A percentile compares a stretch with the other conserved stretches of the same genome.
phyloP scores from a whole-genome alignment of 2,329 filamentous ascomycete genomes.

The Ophiostoma quercus region DNA sequence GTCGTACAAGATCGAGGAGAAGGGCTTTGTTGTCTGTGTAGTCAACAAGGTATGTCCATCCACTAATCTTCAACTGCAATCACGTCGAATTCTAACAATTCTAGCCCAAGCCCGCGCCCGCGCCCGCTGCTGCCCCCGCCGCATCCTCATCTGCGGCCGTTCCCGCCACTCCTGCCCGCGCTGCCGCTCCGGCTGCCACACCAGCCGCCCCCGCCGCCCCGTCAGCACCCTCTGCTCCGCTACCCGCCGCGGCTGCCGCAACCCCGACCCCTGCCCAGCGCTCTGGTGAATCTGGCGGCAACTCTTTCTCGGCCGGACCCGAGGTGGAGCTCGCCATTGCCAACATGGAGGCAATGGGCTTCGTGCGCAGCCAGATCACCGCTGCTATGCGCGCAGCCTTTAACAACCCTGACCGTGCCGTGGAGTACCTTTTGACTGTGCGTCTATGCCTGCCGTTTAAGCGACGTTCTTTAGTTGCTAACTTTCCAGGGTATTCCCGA shows the following conservation, averaged over 20 bases:
- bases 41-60: constrained; percentile 71
- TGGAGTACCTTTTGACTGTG: constrained; percentile 89
- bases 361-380: constrained; percentile 81
- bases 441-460: constrained; percentile 35
- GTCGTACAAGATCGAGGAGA: constrained; percentile 98
- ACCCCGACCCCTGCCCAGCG: constrained; percentile 50
- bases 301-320: constrained; percentile 70
- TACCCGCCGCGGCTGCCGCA: constrained; percentile 27
- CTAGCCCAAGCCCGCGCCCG: constrained; percentile 66
- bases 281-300: constrained; percentile 34
- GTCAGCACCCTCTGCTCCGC: constrained; percentile 42
- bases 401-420: constrained; percentile 93
- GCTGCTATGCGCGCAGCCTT: constrained; percentile 93
- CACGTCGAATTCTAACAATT: background rate
- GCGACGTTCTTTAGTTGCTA: background rate
- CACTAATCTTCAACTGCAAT: background rate
- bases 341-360: constrained; percentile 97
- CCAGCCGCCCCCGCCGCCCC: constrained; percentile 48
- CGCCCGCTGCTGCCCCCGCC: constrained; percentile 47
- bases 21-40: constrained; percentile 99
- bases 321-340: constrained; percentile 76
- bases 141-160: constrained; percentile 47
- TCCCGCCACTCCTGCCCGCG: constrained; percentile 52
- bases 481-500: constrained; percentile 76
- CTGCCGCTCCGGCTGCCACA: constrained; percentile 45